Percentiles rank a stretch among this genome's conserved stretches.
These are phyloP conservation scores for Didymella sp. DNA, from an alignment of 2,329 filamentous ascomycete species.

Conservation along the genomic window DNA sequence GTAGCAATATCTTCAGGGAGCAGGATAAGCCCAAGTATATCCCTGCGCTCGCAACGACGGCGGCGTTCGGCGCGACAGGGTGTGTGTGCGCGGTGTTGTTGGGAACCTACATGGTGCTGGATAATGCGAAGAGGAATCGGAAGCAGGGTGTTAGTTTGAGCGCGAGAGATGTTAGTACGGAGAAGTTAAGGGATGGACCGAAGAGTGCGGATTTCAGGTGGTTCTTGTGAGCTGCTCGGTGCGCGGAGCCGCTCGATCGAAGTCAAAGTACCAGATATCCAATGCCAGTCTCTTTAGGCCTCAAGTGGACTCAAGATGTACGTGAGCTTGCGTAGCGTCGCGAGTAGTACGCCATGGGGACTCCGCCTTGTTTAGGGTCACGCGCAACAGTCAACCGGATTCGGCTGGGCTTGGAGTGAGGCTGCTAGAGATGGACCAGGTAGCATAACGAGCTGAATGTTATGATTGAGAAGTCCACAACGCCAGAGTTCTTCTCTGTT, in stretches of 20 bases:
- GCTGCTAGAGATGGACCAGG: neutral
- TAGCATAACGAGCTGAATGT: neutral
- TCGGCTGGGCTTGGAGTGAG: neutral
- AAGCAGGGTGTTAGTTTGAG: slow-evolving; percentile 62
- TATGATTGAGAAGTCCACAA: neutral
- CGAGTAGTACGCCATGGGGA: neutral
- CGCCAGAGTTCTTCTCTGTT: neutral
- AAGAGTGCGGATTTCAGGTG: slow-evolving; percentile 54
- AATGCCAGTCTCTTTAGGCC: neutral
- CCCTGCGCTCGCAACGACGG: slow-evolving; percentile 70
- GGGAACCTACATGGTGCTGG: slow-evolving; percentile 68
- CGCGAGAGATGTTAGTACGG: slow-evolving; percentile 59
- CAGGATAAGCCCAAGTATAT: slow-evolving; percentile 71
- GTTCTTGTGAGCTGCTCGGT: slow-evolving; percentile 40
- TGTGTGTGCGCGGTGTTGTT: slow-evolving; percentile 62
- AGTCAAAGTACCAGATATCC: neutral
- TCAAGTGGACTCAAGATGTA: neutral
- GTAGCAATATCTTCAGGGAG: slow-evolving; percentile 70
- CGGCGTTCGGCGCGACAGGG: slow-evolving; percentile 68
- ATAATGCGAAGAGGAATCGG: slow-evolving; percentile 68
- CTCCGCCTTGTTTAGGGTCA: slow-evolving; percentile 7
- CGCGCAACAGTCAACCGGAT: slow-evolving; percentile 7
- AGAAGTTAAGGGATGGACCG: slow-evolving; percentile 55
- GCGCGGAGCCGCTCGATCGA: neutral
- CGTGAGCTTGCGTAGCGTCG: neutral